Conservation (phyloP, 257 asterid species). For the Coffea eugenioides region DNA sequence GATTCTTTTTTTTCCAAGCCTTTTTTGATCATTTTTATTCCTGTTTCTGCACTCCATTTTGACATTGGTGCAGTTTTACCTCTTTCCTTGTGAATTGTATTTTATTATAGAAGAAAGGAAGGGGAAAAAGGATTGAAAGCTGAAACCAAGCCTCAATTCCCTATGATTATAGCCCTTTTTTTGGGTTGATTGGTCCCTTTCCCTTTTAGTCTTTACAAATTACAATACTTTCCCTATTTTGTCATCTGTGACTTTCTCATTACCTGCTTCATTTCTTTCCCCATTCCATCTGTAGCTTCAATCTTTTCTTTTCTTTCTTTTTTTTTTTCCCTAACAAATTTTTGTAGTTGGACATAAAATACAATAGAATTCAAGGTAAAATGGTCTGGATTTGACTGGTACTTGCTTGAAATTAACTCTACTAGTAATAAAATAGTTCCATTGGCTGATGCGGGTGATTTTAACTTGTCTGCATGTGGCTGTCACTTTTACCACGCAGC, state of each 20-base stretch:
- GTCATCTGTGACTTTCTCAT: too few species aligned
- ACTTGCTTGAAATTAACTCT: too few species aligned
- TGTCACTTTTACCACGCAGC: conserved; percentile 20
- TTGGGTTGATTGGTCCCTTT: conserved; percentile 15
- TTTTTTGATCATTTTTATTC: too few species aligned
- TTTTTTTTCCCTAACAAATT: too few species aligned
- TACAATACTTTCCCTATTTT: background rate
- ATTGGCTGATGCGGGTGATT: background rate
- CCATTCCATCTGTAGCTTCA: background rate
- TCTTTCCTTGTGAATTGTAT: background rate
- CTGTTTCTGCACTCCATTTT: background rate
- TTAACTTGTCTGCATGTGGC: conserved; percentile 10
- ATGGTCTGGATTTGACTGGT: too few species aligned
- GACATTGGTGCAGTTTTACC: background rate
- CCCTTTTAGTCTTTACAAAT: background rate
- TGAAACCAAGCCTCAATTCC: conserved; percentile 1
- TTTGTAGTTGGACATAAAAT: too few species aligned
- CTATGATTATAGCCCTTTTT: conserved; percentile 3
- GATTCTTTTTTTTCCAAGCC: background rate
- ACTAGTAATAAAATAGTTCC: too few species aligned
- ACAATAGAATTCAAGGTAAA: too few species aligned
- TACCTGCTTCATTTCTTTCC: background rate
- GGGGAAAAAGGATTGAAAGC: conserved; percentile 15
- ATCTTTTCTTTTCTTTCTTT: background rate
- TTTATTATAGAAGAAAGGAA: too few species aligned